Evolutionary conservation across 2,329 filamentous ascomycete genomes (phyloP), one percentile per base, ranked within the genome.

Genomic region (Hortaea werneckii): DNA sequence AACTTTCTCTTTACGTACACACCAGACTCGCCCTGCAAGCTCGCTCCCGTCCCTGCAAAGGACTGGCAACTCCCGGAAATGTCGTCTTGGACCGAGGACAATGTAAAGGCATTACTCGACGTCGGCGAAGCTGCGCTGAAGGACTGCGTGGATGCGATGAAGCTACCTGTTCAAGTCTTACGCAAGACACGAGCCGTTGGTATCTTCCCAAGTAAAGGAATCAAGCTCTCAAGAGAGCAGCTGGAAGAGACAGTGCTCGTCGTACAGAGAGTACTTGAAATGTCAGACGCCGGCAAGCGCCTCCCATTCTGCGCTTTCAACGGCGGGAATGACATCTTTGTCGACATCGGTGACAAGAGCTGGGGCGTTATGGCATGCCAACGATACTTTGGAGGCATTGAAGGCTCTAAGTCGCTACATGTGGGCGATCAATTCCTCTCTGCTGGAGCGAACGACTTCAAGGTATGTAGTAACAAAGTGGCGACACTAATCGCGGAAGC

Each of bases 281-380:
- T 89, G 57, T 86, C 82, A 37, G 70, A 77, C 1, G 83, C 83
- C 29, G 84, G 83, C 1, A 67, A 71, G 37, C 65, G 75, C 53
- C 57, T 98, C 30, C 92, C 92, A 0, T 98, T 96, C 62, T 98
- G 92, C 63, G 92, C 92, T 20, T 98, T 98, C 73, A 98, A 98
- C 65, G 92, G 90, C 44, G 92, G 92, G 8, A 90, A 92, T 51
- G 92, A 98, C 64, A 88, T 96, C 37, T 98, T 98, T 67, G 89
- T 98, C 44, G 92, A 98, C 64, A 95, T 98, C 60, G 92, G 92
- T 46, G 92, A 98, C 69, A 98, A 98, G 70, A 88, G 83, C 44
- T 94, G 89, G 85, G 92, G 92, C 53, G 92, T 98, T 2, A 76
- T 85, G 30, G 87, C 89, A 4, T 95, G 89, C 63, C 92, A 98